These are phyloP conservation scores for Phascolomyces articulosus DNA, from an alignment of 371 early-diverging fungal species.

Conservation along the genomic window DNA sequence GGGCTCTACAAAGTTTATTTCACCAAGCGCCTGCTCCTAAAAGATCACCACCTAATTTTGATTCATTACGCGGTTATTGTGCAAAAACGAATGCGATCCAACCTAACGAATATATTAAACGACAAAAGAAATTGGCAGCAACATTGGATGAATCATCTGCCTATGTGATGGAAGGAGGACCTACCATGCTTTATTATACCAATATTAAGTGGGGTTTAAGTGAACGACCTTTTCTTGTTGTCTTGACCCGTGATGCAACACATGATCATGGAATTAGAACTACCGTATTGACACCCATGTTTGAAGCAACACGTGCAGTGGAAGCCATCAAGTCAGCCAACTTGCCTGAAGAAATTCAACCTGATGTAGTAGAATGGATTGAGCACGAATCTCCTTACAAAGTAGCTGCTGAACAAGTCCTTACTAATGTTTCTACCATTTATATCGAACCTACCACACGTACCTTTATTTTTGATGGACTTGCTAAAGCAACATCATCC, in stretches of 20 bases:
- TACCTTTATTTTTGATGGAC: slow-evolving; percentile 51
- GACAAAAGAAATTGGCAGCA: slow-evolving; percentile 45
- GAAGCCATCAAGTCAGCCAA: slow-evolving; percentile 29
- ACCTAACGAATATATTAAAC: slow-evolving; percentile 44
- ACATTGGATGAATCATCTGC: slow-evolving; percentile 38
- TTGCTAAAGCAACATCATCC: slow-evolving; percentile 21
- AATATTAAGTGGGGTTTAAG: slow-evolving; percentile 56
- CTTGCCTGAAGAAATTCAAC: slow-evolving; percentile 27
- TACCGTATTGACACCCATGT: slow-evolving; percentile 56
- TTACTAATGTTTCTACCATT: slow-evolving; percentile 27
- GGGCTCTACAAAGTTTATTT: slow-evolving; percentile 19
- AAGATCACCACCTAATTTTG: slow-evolving; percentile 13
- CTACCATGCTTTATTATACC: slow-evolving; percentile 56
- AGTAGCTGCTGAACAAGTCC: slow-evolving; percentile 22
- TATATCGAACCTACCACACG: slow-evolving; percentile 54
- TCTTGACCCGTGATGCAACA: slow-evolving; percentile 22
- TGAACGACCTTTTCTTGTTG: slow-evolving; percentile 57
- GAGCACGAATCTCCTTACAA: slow-evolving; percentile 58
- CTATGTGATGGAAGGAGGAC: slow-evolving; percentile 56
- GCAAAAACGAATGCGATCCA: slow-evolving; percentile 41
- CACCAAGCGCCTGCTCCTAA: background rate
- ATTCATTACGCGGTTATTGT: slow-evolving; percentile 44
- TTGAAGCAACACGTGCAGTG: slow-evolving; percentile 57
- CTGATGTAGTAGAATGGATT: slow-evolving; percentile 41
- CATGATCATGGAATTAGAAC: slow-evolving; percentile 32